Base-by-base conservation (phyloP, 768 basidiomycete species). In the Phaeotremella skinneri region DNA sequence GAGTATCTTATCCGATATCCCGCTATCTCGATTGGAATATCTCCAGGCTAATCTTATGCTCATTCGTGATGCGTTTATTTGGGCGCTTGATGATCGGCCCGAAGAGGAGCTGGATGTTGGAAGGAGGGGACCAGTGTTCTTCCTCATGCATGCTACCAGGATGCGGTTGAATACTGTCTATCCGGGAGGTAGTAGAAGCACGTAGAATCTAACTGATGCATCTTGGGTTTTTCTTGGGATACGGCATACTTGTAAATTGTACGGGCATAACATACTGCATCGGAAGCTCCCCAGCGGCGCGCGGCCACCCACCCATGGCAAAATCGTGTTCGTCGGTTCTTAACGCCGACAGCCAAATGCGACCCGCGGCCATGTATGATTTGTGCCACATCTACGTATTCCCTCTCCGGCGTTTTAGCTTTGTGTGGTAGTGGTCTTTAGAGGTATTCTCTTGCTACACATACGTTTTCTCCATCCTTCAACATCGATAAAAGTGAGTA, bases 1-100 rank as follows among this genome's bases (percentile, higher is more conserved):
- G 45, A 67, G 72, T 34, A 66, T 78, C 52, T 67, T 79, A 13
- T 52, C 61, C 11, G 61, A 65, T 1, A 66, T 72, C 64, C 58
- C 66, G 4, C 49, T 56, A n/a, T 62, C 67, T 39, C 61, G 74
- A 43, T 63, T 69, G 21, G 59, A 66, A 41, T 48, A 60, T 6
- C 55, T 79, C 43, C 78, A 79, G 59, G 71, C 74, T n/a, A 67
- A 77, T 55, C 56, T 78, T 26, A 67, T 79, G 51, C 64, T 71
- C 7, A 69, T 77, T 7, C 68, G 77, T 17, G 77, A 78, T 25
- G 76, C 76, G 21, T 78, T 78, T 69, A 41, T 79, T 16, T 75
- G 73, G 42, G 58, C 72, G 53, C 57, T 63, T n/a, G 72, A 74
- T 49, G 66, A 66, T 39, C 37, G 37, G 9, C 37, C 9, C 11